Evolutionary conservation across 306 rosid genomes (phyloP), one percentile per base, ranked within the genome.

Genomic region (Purshia tridentata): DNA sequence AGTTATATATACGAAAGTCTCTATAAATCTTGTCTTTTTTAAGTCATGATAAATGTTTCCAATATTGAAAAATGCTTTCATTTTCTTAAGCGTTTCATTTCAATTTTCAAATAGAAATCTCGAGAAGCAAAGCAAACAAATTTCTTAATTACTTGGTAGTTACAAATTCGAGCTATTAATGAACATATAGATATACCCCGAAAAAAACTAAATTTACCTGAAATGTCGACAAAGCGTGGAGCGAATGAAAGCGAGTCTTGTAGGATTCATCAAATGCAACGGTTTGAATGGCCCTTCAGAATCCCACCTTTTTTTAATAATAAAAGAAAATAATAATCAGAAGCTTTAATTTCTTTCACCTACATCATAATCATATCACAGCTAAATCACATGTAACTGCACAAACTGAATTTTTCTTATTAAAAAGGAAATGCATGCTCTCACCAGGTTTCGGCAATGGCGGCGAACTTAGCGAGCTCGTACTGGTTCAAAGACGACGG

Each of bases 221-320:
- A 94, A 89, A 91, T 91, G 92, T 35, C 83, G 87, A 78, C 96
- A 94, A 40, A 94, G 85, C n/a, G 88, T 86, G 65, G 93, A 89
- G 9, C 99, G 86, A 57, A 94, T 80, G 70, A 94, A 91, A 64
- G 92, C 91, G 65, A 94, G 84, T 78, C 97, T 87, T 47, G 95
- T 80, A n/a, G 99, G 96, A 84, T 94, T 94, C 89, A 94, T 69
- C 67, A 55, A 76, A 81, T 94, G 99, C 81, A 94, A 78, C n/a
- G 99, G 97, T 74, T 91, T 91, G 76, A 89, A 91, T 1, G 96
- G 96, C 7, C 99, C 97, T 83, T 87, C 96, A 42, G 93, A 87
- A 81, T 94, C 95, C 99, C 99, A 91, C 96, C 97, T 94, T 81
- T 29, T 63, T 1, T 72, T 0, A 72, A 11, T 46, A 68, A 42